Evolutionary conservation across 2,329 filamentous ascomycete species (phyloP).

Genomic region (Thelonectria discophora): DNA sequence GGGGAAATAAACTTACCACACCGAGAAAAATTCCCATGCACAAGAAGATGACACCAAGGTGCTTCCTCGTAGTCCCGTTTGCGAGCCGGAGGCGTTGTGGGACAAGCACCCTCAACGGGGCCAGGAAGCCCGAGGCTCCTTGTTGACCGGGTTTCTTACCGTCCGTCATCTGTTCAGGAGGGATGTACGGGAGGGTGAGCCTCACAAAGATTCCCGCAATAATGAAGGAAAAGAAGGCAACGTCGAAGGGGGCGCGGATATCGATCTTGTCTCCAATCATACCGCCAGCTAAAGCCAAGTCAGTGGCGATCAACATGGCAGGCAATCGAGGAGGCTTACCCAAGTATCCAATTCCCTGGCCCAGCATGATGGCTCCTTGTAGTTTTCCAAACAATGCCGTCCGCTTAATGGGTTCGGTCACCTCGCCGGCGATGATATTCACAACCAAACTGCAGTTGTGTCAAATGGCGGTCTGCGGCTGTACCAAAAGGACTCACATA

Average conservation of each 20-base stretch:
- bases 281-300: slow-evolving; percentile 61
- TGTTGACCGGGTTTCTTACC: slow-evolving; percentile 42
- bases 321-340: slow-evolving; percentile 42
- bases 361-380: slow-evolving; percentile 73
- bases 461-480: not conserved
- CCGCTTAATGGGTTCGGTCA: slow-evolving; percentile 66
- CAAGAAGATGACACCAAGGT: slow-evolving; percentile 71
- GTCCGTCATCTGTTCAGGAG: slow-evolving; percentile 51
- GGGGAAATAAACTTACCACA: slow-evolving; percentile 56
- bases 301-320: not conserved
- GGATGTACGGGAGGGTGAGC: slow-evolving; percentile 59
- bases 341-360: slow-evolving; percentile 70
- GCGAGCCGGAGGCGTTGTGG: slow-evolving; percentile 63
- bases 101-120: slow-evolving; percentile 68
- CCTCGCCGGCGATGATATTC: slow-evolving; percentile 74
- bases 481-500: slow-evolving; percentile 50
- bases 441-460: slow-evolving; percentile 59
- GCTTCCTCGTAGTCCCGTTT: slow-evolving; percentile 60
- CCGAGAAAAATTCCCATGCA: slow-evolving; percentile 73
- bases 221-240: slow-evolving; percentile 67
- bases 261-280: slow-evolving; percentile 70
- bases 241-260: slow-evolving; percentile 71
- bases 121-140: slow-evolving; percentile 64
- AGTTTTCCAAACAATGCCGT: slow-evolving; percentile 73
- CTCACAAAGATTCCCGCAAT: slow-evolving; percentile 53